phyloP scores from a whole-genome alignment of 148 eudicot genomes.

The Amaranthus hypochondriacus region DNA sequence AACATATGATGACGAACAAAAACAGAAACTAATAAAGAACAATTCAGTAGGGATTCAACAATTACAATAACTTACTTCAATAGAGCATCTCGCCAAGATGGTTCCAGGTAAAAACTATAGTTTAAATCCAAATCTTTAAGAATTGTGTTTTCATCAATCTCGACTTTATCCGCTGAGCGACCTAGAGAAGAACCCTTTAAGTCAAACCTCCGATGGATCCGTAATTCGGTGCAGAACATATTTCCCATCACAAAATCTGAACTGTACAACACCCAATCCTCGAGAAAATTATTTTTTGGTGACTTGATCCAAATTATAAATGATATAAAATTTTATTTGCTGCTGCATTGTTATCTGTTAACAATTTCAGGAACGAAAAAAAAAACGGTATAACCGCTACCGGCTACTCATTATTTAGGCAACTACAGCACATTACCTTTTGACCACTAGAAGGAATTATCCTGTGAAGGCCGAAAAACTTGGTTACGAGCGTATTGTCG shows the following conservation, averaged over 20 bases:
- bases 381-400: neutral
- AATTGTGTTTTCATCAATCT: conserved; percentile 92
- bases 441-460: conserved; percentile 91
- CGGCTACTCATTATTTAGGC: neutral
- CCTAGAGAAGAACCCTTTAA: conserved; percentile 93
- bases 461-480: conserved; percentile 98
- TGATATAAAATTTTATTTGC: neutral
- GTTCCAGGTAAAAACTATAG: conserved; percentile 90
- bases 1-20: neutral
- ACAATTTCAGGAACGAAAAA: neutral
- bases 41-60: neutral
- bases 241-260: conserved; percentile 98
- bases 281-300: conserved; percentile 9
- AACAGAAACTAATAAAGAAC: neutral
- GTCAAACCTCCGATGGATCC: conserved; percentile 95
- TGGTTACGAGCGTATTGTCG: conserved; percentile 90
- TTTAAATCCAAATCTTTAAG: conserved; percentile 94
- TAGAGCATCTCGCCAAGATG: conserved; percentile 79
- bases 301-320: conserved; percentile 6
- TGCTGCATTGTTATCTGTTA: neutral
- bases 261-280: conserved; percentile 47
- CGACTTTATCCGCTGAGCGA: conserved; percentile 86
- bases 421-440: conserved; percentile 49
- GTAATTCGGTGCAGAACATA: conserved; percentile 96
- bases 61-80: conserved; percentile 53